phyloP scores from a whole-genome alignment of 495 filamentous ascomycete species.

The Chaetomium fimeti region DNA sequence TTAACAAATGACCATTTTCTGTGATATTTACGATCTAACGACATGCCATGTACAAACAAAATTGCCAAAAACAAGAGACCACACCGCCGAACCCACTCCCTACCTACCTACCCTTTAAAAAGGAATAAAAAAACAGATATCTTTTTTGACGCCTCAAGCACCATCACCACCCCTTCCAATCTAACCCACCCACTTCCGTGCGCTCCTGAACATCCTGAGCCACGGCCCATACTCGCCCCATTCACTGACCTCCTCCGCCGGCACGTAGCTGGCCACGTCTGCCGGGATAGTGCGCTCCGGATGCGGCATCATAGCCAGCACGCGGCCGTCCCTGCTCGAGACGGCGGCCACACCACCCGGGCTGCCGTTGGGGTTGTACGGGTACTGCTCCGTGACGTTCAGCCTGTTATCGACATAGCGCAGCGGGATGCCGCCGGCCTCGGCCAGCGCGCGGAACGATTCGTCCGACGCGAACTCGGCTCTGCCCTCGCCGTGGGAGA shows the following conservation, averaged over 20 bases:
- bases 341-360: slow-evolving; percentile 84
- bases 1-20: too few relatives aligned
- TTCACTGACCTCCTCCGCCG: slow-evolving; percentile 59
- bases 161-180: neutral
- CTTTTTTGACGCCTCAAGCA: slow-evolving; percentile 11
- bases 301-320: slow-evolving; percentile 94
- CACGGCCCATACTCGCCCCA: slow-evolving; percentile 91
- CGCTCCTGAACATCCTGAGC: slow-evolving; percentile 76
- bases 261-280: slow-evolving; percentile 75
- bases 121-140: too few relatives aligned
- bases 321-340: slow-evolving; percentile 74
- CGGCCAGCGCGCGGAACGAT: slow-evolving; percentile 56
- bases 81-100: slow-evolving; percentile 3
- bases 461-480: slow-evolving; percentile 64
- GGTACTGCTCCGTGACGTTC: slow-evolving; percentile 76
- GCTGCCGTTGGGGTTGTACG: slow-evolving; percentile 91
- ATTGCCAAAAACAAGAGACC: neutral
- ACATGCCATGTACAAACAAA: too few relatives aligned
- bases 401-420: slow-evolving; percentile 81
- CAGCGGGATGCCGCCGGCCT: slow-evolving; percentile 64
- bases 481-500: slow-evolving; percentile 90
- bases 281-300: slow-evolving; percentile 87
- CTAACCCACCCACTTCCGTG: slow-evolving; percentile 80
- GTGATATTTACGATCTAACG: too few relatives aligned
- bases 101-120: neutral